These are phyloP conservation scores for Gynostemma pentaphyllum DNA, from an alignment of 306 rosid genomes.

Conservation along the genomic window DNA sequence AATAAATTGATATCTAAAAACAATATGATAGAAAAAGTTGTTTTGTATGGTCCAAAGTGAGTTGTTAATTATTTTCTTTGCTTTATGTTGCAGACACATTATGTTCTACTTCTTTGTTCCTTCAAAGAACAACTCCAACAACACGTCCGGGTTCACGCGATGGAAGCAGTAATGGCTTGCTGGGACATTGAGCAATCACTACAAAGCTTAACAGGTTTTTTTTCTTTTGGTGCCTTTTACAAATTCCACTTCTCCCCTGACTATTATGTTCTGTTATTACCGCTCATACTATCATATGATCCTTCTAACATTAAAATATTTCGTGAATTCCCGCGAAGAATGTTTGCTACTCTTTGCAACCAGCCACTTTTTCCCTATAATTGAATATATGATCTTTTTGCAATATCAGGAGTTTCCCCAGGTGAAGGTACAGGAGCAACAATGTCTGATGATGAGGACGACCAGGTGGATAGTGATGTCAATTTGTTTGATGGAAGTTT, in stretches of 20 bases:
- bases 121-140: constrained; percentile 97
- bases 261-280: neutral
- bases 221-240: constrained; percentile 12
- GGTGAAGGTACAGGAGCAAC: constrained; percentile 99
- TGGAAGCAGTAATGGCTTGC: constrained; percentile 99
- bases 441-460: constrained; percentile 95
- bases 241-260: neutral
- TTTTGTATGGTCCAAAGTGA: neutral
- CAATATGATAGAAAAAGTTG: no score
- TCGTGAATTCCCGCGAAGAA: neutral
- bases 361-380: no score
- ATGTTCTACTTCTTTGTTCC: constrained; percentile 89
- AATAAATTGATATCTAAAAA: no score
- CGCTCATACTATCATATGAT: neutral
- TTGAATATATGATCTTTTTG: constrained; percentile 6
- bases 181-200: constrained; percentile 98
- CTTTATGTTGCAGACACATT: constrained; percentile 61
- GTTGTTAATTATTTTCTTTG: constrained; percentile 9
- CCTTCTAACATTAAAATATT: neutral
- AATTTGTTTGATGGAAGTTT: constrained; percentile 71
- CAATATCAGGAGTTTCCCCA: constrained; percentile 70
- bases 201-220: constrained; percentile 82
- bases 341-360: neutral
- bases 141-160: constrained; percentile 94
- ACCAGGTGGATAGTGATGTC: constrained; percentile 73